Conservation (phyloP, 768 basidiomycete genomes). For the Phlegmacium glaucopus region DNA sequence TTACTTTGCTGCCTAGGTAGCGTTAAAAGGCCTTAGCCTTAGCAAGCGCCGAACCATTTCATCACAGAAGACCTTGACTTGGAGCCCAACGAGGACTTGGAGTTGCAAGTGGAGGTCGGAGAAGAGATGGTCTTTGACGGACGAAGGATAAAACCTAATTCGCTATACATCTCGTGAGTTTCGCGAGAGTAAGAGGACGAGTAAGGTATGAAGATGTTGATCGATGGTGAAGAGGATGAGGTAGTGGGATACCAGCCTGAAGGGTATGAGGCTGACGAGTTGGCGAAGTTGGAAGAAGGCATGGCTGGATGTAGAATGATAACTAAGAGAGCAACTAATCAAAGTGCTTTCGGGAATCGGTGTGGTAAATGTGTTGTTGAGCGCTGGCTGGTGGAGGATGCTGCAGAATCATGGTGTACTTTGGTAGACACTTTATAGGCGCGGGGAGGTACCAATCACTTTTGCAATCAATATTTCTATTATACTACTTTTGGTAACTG, state of each 20-base stretch:
- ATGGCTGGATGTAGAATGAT: constrained; percentile 16
- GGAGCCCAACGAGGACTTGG: constrained; percentile 13
- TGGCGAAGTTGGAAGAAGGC: constrained; percentile 26
- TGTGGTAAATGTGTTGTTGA: constrained; percentile 13
- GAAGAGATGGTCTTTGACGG: constrained; percentile 19
- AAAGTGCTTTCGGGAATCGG: constrained; percentile 23
- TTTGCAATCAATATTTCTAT: too few relatives aligned
- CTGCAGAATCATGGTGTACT: constrained; percentile 9
- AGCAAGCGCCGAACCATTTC: constrained; percentile 20
- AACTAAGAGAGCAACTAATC: constrained; percentile 22
- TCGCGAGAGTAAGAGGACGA: constrained; percentile 34
- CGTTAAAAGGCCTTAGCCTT: constrained; percentile 2
- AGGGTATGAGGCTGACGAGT: constrained; percentile 19
- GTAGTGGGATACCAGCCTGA: constrained; percentile 4
- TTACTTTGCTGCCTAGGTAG: too few relatives aligned
- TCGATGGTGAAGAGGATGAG: constrained; percentile 30
- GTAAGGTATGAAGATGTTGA: constrained; percentile 14
- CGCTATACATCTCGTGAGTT: constrained; percentile 34
- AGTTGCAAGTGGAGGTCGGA: constrained; percentile 2
- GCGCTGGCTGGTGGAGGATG: constrained; percentile 16
- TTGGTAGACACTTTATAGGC: constrained; percentile 4
- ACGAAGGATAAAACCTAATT: constrained; percentile 33
- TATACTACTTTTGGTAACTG: constrained; percentile 12
- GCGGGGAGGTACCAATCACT: constrained; percentile 5
- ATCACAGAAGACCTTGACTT: constrained; percentile 17